Evolutionary conservation across 2,329 filamentous ascomycete species (phyloP).

Genomic region (Fusarium sp.): DNA sequence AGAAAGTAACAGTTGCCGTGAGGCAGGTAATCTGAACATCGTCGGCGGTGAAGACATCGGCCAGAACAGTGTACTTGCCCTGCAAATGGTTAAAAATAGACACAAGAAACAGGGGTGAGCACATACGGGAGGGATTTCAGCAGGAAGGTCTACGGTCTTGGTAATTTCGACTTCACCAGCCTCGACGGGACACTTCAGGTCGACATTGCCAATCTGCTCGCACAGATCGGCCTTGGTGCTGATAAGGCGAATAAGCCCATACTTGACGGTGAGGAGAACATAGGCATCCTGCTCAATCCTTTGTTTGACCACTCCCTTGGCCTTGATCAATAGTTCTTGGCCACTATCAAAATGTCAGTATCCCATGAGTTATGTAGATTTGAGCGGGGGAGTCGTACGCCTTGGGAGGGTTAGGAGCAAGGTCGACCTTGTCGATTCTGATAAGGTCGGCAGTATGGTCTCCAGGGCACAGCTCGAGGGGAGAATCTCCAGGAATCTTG

Average conservation of each 20-base stretch:
- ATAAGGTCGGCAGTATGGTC: slow-evolving; percentile 79
- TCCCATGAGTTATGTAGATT: background rate
- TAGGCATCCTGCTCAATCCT: slow-evolving; percentile 82
- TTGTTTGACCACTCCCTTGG: slow-evolving; percentile 79
- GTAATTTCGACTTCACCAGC: slow-evolving; percentile 78
- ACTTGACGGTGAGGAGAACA: slow-evolving; percentile 88
- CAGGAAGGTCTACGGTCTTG: slow-evolving; percentile 88
- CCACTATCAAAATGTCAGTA: slow-evolving; percentile 69
- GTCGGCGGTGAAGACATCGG: slow-evolving; percentile 83
- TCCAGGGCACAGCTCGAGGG: slow-evolving; percentile 79
- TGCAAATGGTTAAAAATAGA: slow-evolving; percentile 52
- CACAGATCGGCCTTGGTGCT: slow-evolving; percentile 86
- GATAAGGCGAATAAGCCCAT: slow-evolving; percentile 91
- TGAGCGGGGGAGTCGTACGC: slow-evolving; percentile 71
- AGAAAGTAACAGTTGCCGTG: slow-evolving; percentile 77
- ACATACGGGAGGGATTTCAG: slow-evolving; percentile 88
- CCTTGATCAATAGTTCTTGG: slow-evolving; percentile 80
- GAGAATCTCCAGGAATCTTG: slow-evolving; percentile 86
- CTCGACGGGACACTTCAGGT: slow-evolving; percentile 88
- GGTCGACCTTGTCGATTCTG: slow-evolving; percentile 81
- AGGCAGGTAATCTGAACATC: slow-evolving; percentile 86
- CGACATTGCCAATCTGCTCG: slow-evolving; percentile 88
- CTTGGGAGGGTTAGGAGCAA: slow-evolving; percentile 86
- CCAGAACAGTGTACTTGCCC: slow-evolving; percentile 91
- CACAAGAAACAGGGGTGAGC: slow-evolving; percentile 33